phyloP scores from a whole-genome alignment of 2,329 filamentous ascomycete species.

The Trichoderma hamatum region DNA sequence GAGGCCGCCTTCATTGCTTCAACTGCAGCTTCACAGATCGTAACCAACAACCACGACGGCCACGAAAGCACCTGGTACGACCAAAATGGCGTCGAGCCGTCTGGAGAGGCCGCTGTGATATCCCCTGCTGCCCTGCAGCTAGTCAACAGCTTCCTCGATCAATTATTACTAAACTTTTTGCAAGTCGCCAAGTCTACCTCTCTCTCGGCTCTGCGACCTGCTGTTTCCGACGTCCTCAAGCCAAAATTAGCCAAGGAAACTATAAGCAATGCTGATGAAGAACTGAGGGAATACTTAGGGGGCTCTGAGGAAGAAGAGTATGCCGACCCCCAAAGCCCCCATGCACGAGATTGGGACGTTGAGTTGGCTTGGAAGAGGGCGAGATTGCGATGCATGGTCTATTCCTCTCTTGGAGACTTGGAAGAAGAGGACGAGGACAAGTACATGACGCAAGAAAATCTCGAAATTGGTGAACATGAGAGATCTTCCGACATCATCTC shows the following conservation, averaged over 20 bases:
- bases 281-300: slow-evolving; percentile 84
- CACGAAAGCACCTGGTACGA: slow-evolving; percentile 71
- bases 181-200: slow-evolving; percentile 76
- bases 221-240: slow-evolving; percentile 84
- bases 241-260: slow-evolving; percentile 85
- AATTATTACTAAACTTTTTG: slow-evolving; percentile 90
- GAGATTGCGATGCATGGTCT: slow-evolving; percentile 94
- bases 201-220: slow-evolving; percentile 73
- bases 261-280: slow-evolving; percentile 80
- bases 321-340: slow-evolving; percentile 54
- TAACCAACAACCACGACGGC: slow-evolving; percentile 83
- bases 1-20: slow-evolving; percentile 84
- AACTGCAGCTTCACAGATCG: slow-evolving; percentile 86
- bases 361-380: slow-evolving; percentile 94
- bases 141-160: slow-evolving; percentile 91
- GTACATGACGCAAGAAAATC: slow-evolving; percentile 78
- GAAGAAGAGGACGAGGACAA: slow-evolving; percentile 97
- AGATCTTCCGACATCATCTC: slow-evolving; percentile 72
- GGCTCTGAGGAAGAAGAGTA: slow-evolving; percentile 75
- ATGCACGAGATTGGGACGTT: slow-evolving; percentile 74
- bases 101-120: slow-evolving; percentile 71
- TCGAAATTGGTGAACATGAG: slow-evolving; percentile 61
- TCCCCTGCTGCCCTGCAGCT: slow-evolving; percentile 72
- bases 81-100: slow-evolving; percentile 66
- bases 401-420: slow-evolving; percentile 92